Percentiles rank a stretch among this genome's conserved stretches.
Conservation (phyloP, 2,329 filamentous ascomycete genomes). For the Bipolaris gigantea region DNA sequence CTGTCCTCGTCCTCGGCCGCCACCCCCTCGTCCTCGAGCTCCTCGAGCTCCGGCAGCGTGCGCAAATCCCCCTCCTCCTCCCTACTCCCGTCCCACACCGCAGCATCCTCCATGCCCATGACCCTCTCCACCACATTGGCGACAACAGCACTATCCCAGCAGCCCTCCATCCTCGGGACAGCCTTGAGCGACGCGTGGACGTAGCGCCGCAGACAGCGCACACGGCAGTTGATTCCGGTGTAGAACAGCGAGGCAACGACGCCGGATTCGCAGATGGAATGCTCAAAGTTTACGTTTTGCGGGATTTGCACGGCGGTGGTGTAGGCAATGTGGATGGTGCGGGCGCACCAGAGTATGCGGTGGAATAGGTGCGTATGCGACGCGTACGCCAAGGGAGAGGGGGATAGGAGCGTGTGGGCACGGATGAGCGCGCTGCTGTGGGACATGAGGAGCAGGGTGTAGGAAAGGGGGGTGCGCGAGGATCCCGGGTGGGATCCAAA, state of each 20-base stretch:
- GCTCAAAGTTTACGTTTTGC: conserved; percentile 1
- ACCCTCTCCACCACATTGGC: conserved; percentile 9
- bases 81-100: background rate
- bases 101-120: conserved; percentile 5
- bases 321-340: background rate
- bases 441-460: conserved; percentile 22
- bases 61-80: background rate
- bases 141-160: conserved; percentile 44
- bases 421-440: no score
- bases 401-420: background rate
- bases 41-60: background rate
- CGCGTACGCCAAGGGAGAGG: background rate
- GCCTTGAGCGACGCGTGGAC: conserved; percentile 41
- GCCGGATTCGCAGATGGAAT: conserved; percentile 23
- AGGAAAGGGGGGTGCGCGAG: conserved; percentile 5
- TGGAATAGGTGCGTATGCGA: conserved; percentile 31
- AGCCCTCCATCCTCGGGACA: conserved; percentile 44
- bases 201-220: conserved; percentile 46
- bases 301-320: background rate
- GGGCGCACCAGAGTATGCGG: conserved; percentile 12
- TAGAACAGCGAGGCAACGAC: conserved; percentile 5
- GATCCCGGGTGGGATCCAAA: no score
- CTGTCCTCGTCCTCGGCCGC: no score
- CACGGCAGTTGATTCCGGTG: conserved; percentile 53
- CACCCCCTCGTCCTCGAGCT: background rate